A percentile compares a stretch with the other conserved stretches of the same genome.
Evolutionary conservation across 2,329 filamentous ascomycete species (phyloP).

Genomic region (Penicillium fuscoglaucum): DNA sequence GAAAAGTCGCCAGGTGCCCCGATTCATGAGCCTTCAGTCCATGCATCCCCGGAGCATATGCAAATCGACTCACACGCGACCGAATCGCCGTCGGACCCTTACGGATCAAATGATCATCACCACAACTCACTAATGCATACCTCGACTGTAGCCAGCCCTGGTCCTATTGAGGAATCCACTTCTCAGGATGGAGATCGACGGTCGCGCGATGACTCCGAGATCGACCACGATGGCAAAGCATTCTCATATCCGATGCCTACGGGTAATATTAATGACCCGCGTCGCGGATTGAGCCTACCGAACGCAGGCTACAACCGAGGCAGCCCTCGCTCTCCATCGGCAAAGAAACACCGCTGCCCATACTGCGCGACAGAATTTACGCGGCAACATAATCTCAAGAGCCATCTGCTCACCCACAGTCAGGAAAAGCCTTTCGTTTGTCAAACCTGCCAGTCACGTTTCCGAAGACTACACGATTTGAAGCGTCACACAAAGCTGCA

Average conservation of each 20-base stretch:
- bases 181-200: slow-evolving; percentile 47
- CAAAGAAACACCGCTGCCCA: slow-evolving; percentile 93
- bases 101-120: slow-evolving; percentile 53
- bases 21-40: slow-evolving; percentile 50
- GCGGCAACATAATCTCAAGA: slow-evolving; percentile 95
- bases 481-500: slow-evolving; percentile 97
- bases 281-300: slow-evolving; percentile 61
- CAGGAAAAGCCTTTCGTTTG: slow-evolving; percentile 98
- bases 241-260: slow-evolving; percentile 66
- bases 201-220: slow-evolving; percentile 38
- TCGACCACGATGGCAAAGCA: slow-evolving; percentile 51
- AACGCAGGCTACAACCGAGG: slow-evolving; percentile 56
- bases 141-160: slow-evolving; percentile 50
- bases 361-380: slow-evolving; percentile 98
- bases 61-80: slow-evolving; percentile 53
- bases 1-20: slow-evolving; percentile 39
- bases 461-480: slow-evolving; percentile 87
- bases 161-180: slow-evolving; percentile 47
- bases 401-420: slow-evolving; percentile 92
- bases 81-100: slow-evolving; percentile 40
- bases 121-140: slow-evolving; percentile 54
- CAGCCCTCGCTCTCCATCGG: slow-evolving; percentile 67
- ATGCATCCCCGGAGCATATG: slow-evolving; percentile 49
- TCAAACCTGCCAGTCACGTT: slow-evolving; percentile 87
- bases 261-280: slow-evolving; percentile 50